Evolutionary conservation across 1,139 yeast species (phyloP).

Genomic region (Candida sanyaensis): DNA sequence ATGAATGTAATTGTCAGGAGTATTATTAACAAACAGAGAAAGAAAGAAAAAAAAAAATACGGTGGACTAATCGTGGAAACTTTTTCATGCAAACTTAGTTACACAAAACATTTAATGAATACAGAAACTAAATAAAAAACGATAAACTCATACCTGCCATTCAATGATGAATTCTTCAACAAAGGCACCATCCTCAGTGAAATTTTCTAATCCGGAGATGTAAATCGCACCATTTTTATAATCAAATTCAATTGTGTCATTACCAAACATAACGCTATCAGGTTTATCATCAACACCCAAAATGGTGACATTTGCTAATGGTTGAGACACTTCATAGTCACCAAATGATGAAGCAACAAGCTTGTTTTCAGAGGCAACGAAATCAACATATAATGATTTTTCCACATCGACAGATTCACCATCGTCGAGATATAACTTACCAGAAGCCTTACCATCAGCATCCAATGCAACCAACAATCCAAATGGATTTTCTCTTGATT

Average conservation of each 20-base stretch:
- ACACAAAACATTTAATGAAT: neutral
- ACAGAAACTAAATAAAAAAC: neutral
- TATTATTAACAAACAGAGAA: neutral
- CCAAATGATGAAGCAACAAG: constrained; percentile 21
- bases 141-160: constrained; percentile 12
- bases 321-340: constrained; percentile 19
- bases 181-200: constrained; percentile 18
- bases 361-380: constrained; percentile 16
- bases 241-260: constrained; percentile 14
- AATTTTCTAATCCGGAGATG: constrained; percentile 18
- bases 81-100: neutral
- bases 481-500: constrained; percentile 30
- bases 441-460: constrained; percentile 18
- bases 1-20: neutral
- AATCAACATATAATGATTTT: constrained; percentile 20
- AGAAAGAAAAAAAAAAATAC: neutral
- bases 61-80: too few relatives aligned
- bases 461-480: constrained; percentile 30
- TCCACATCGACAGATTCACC: constrained; percentile 26
- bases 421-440: constrained; percentile 26
- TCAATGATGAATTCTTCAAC: constrained; percentile 15
- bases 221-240: constrained; percentile 18
- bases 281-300: constrained; percentile 26
- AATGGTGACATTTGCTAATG: constrained; percentile 26
- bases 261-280: constrained; percentile 19